phyloP scores from a whole-genome alignment of 2,329 filamentous ascomycete species.

The Xylaria sp. region DNA sequence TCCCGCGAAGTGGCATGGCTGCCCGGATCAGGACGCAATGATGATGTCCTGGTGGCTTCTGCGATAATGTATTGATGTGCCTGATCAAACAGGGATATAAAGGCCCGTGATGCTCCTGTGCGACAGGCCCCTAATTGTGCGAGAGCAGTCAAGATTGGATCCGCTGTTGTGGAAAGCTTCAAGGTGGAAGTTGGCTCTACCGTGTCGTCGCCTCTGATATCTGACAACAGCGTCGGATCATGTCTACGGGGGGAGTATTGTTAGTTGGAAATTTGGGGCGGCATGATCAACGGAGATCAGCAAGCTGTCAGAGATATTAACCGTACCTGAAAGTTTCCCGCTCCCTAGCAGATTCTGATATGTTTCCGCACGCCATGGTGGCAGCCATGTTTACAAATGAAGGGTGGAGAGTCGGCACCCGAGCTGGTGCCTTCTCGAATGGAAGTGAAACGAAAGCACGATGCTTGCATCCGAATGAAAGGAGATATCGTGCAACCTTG shows the following conservation, averaged over 20 bases:
- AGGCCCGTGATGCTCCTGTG: constrained; percentile 31
- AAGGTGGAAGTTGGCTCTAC: constrained; percentile 21
- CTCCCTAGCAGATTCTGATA: constrained; percentile 34
- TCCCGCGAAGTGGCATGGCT: background rate
- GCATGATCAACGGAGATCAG: background rate
- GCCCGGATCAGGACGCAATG: constrained; percentile 8
- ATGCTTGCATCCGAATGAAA: background rate
- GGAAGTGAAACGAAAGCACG: background rate
- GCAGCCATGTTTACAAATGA: background rate
- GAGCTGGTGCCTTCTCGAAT: background rate
- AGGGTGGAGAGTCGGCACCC: background rate
- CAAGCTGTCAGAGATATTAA: background rate
- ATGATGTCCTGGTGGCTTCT: constrained; percentile 29
- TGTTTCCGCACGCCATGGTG: constrained; percentile 21
- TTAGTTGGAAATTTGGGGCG: constrained; percentile 5
- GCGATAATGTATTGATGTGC: constrained; percentile 32
- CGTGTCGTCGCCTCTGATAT: constrained; percentile 22
- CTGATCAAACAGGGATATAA: constrained; percentile 36
- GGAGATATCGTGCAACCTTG: constrained; percentile 11
- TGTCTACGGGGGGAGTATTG: constrained; percentile 20
- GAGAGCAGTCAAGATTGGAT: constrained; percentile 32
- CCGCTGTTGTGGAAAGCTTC: constrained; percentile 18
- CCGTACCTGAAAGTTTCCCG: constrained; percentile 34
- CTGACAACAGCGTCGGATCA: constrained; percentile 31
- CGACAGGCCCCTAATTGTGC: constrained; percentile 33